Evolutionary conservation across 83 land plant genomes (phyloP), one percentile per base, ranked within the genome.

Genomic region (Larix sibirica): DNA sequence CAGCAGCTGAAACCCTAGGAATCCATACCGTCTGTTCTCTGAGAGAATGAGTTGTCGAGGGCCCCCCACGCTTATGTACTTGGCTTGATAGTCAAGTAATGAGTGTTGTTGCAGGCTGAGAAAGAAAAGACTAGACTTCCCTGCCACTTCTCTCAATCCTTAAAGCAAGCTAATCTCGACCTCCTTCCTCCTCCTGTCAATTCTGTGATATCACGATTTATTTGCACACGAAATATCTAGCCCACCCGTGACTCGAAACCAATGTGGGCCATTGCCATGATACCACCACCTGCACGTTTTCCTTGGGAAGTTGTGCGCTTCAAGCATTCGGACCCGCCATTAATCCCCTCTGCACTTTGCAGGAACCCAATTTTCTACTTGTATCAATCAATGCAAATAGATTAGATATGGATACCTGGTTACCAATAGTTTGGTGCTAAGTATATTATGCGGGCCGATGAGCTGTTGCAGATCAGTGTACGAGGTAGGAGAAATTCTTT

Each of bases 81-180:
- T 73, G 54, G 24, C 77, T 73, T 73, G 16, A 44, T 42, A 73
- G n/a, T 47, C 77, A 73, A 73, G 77, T 73, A 50, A 50, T 50
- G 12, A 50, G 54, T 50, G 54, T 50, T 10, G 13, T 50, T 50
- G 54, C 54, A 50, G 54, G 54, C 12, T 10, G n/a, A 73, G 77
- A 66, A 66, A 8, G 21, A 20, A 36, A 42, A 21, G 54, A 73
- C 26, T 40, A 33, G 24, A 73, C 77, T 73, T 73, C 54, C 54
- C 21, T 73, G 77, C 77, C 77, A 73, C 77, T 73, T 73, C 77
- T 50, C 10, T 73, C 77, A 73, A 73, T 42, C 77, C 77, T 73
- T 47, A 73, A 73, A 73, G 77, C 77, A 73, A 73, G 77, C 54
- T 73, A 73, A 42, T 23, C 77, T 50, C 54, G 13, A 50, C 54